Conservation (phyloP, 345 rosid species). For the Heritiera littoralis region DNA sequence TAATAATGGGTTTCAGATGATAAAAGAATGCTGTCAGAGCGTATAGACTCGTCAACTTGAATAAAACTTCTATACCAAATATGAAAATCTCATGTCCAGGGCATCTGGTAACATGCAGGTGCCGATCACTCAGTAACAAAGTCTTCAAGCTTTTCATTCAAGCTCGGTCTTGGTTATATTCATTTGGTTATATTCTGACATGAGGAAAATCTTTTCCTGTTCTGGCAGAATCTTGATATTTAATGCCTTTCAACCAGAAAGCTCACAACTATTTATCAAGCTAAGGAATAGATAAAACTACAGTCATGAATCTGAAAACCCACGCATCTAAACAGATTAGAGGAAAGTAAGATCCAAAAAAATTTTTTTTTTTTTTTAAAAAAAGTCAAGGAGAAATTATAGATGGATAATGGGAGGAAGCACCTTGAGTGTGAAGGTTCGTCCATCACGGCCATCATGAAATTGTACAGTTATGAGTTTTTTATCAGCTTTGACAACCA, state of each 20-base stretch:
- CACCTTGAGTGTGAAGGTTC: conserved; percentile 97
- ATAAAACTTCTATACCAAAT: background rate
- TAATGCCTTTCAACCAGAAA: background rate
- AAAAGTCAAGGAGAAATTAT: background rate
- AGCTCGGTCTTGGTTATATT: background rate
- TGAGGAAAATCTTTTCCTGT: background rate
- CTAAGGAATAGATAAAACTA: background rate
- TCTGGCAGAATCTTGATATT: conserved; percentile 7
- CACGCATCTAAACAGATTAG: background rate
- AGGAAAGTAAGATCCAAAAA: background rate
- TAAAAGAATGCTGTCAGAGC: background rate
- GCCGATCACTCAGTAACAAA: background rate
- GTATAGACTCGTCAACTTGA: background rate
- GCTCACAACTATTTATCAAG: background rate
- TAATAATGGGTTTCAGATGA: conserved; percentile 1
- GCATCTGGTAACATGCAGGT: conserved; percentile 4
- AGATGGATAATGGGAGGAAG: conserved; percentile 19
- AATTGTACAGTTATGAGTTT: conserved; percentile 91
- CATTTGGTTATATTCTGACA: background rate
- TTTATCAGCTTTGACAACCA: conserved; percentile 94
- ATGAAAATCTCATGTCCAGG: background rate
- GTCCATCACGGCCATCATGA: conserved; percentile 95
- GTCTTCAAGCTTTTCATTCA: background rate
- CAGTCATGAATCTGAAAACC: conserved; percentile 10
- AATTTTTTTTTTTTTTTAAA: background rate